Conservation (phyloP, 164 flowering plant genomes). For the Aristolochia californica region DNA sequence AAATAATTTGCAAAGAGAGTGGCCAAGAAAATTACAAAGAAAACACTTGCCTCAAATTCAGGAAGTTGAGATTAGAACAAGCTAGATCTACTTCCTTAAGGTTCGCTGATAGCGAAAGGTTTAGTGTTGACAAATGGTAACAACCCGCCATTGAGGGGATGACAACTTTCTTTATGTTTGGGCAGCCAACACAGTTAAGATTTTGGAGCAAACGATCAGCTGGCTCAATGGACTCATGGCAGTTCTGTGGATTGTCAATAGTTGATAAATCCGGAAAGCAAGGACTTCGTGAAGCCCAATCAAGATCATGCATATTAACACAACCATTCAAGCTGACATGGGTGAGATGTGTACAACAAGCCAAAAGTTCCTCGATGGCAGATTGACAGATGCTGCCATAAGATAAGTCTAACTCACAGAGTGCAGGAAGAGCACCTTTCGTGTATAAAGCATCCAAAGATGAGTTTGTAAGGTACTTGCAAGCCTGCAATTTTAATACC, state of each 20-base stretch:
- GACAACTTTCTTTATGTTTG: constrained; percentile 71
- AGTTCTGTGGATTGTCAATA: constrained; percentile 10
- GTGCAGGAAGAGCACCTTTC: constrained; percentile 66
- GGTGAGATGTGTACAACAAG: constrained; percentile 76
- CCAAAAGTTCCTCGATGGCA: constrained; percentile 89
- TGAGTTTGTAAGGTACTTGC: constrained; percentile 78
- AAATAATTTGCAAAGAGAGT: neutral
- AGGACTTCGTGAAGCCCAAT: constrained; percentile 45
- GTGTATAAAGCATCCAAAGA: constrained; percentile 83
- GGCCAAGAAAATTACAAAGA: neutral
- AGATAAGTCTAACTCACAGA: constrained; percentile 79
- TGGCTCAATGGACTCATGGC: constrained; percentile 20
- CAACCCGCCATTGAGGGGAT: constrained; percentile 68
- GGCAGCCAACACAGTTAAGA: constrained; percentile 92
- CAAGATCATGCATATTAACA: constrained; percentile 83
- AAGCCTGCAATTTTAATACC: constrained; percentile 94
- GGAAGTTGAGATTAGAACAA: constrained; percentile 58
- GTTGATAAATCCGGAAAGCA: constrained; percentile 18
- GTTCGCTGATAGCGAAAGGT: constrained; percentile 78
- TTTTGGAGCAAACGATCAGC: constrained; percentile 61
- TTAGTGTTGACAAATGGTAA: constrained; percentile 58
- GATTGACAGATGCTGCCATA: constrained; percentile 80
- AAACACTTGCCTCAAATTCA: constrained; percentile 68
- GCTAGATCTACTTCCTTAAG: constrained; percentile 81
- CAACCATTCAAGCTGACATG: constrained; percentile 93